Evolutionary conservation across 2,329 filamentous ascomycete genomes (phyloP).

Genomic region (Thielaviopsis cerberus): DNA sequence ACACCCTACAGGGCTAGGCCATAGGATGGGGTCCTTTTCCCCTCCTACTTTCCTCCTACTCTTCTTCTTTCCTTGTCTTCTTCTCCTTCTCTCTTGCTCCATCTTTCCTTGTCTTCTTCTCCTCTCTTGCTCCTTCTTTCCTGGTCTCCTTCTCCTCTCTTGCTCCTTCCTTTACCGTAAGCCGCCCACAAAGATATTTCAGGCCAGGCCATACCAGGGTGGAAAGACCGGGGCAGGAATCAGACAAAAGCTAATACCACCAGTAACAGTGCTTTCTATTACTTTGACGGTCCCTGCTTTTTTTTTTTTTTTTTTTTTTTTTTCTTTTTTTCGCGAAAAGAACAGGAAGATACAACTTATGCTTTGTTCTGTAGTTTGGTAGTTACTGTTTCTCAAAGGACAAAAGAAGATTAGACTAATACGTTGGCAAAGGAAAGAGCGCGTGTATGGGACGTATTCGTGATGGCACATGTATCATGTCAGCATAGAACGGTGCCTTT

Average conservation of each 20-base stretch:
- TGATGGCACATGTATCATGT: background rate
- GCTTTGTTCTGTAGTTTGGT: background rate
- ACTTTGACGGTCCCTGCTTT: background rate
- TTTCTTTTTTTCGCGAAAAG: background rate
- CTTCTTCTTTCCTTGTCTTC: too few species aligned
- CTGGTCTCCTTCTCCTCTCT: background rate
- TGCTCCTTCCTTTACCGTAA: background rate
- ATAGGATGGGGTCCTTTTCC: background rate
- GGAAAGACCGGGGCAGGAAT: background rate
- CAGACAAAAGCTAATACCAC: too few species aligned
- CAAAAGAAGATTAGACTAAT: too few species aligned
- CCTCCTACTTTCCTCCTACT: too few species aligned
- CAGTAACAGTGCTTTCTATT: background rate
- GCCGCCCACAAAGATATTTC: background rate
- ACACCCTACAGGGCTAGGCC: background rate
- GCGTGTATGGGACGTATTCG: too few species aligned
- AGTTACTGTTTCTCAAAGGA: too few species aligned
- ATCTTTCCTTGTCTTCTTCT: too few species aligned
- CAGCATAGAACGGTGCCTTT: background rate
- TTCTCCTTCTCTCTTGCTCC: too few species aligned
- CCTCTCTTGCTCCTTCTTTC: background rate
- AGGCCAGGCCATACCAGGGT: background rate
- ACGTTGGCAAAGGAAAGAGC: too few species aligned
- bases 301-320: background rate
- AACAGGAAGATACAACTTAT: background rate